Evolutionary conservation across 2,329 filamentous ascomycete species (phyloP).

Genomic region (Aspergillus sp.): DNA sequence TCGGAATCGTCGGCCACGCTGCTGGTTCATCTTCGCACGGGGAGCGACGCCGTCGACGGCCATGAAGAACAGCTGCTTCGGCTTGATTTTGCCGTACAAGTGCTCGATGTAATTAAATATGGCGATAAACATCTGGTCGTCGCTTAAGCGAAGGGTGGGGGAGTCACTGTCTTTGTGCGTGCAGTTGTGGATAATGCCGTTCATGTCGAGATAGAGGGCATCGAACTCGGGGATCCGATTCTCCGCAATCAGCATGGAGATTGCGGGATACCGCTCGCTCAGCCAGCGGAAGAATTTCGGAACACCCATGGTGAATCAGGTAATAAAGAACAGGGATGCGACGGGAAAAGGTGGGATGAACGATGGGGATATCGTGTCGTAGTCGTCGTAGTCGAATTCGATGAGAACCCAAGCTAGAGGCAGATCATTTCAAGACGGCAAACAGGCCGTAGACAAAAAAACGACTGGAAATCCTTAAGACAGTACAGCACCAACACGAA

Average conservation of each 20-base stretch:
- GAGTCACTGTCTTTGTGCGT: conserved; percentile 95
- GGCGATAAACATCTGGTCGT: conserved; percentile 98
- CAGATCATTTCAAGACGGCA: conserved; percentile 8
- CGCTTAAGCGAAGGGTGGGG: conserved; percentile 81
- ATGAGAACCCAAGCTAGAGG: conserved; percentile 13
- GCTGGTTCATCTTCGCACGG: conserved; percentile 99
- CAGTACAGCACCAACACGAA: conserved; percentile 10
- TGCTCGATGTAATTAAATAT: conserved; percentile 99
- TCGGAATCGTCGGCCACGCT: conserved; percentile 87
- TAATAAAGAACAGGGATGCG: conserved; percentile 6
- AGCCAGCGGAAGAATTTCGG: conserved; percentile 97
- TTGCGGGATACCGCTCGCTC: conserved; percentile 96
- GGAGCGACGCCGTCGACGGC: conserved; percentile 96
- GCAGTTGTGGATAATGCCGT: conserved; percentile 99
- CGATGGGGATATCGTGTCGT: conserved; percentile 4
- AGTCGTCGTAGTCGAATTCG: conserved; percentile 12
- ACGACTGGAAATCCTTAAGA: conserved; percentile 13
- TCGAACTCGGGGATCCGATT: conserved; percentile 99
- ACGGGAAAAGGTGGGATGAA: not conserved
- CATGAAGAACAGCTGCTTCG: conserved; percentile 98
- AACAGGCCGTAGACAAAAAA: conserved; percentile 9
- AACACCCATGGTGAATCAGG: conserved; percentile 51
- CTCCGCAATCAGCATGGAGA: conserved; percentile 96
- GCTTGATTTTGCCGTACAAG: conserved; percentile 96
- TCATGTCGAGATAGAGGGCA: conserved; percentile 84